Conservation (phyloP, 1,284 basidiomycete species). For the Apiotrichum siamense region DNA sequence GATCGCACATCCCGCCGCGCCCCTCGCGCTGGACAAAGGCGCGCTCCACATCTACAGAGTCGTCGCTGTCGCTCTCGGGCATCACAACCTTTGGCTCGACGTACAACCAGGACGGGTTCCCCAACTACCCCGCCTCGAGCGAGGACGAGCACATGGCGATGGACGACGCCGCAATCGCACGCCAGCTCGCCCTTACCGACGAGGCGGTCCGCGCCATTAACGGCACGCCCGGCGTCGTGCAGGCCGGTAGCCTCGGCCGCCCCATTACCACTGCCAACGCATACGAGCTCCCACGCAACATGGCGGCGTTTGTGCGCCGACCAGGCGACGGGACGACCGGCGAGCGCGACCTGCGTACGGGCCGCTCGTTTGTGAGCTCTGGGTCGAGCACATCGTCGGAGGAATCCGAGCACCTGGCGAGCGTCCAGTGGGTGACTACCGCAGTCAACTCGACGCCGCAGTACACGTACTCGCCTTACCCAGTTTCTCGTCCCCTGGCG, state of each 20-base stretch:
- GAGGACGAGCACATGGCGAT: slow-evolving; percentile 20
- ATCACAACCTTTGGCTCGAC: slow-evolving; percentile 32
- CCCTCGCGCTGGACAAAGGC: slow-evolving; percentile 20
- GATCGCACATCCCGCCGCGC: background rate
- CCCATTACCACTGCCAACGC: slow-evolving; percentile 12
- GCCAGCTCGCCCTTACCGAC: slow-evolving; percentile 36
- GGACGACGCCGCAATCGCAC: slow-evolving; percentile 18
- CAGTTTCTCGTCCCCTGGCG: background rate
- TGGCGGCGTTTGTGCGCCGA: slow-evolving; percentile 18
- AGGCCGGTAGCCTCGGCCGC: slow-evolving; percentile 19
- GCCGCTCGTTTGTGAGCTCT: slow-evolving; percentile 17
- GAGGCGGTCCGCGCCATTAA: slow-evolving; percentile 41
- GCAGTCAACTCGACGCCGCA: slow-evolving; percentile 21
- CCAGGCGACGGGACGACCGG: background rate
- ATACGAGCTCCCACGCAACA: slow-evolving; percentile 18
- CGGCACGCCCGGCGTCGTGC: slow-evolving; percentile 35
- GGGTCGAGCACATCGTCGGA: slow-evolving; percentile 37
- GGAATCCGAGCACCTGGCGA: slow-evolving; percentile 40
- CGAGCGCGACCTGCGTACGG: slow-evolving; percentile 15
- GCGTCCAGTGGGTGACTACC: slow-evolving; percentile 40
- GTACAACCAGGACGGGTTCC: slow-evolving; percentile 43
- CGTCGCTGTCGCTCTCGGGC: slow-evolving; percentile 22
- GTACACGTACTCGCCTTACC: background rate
- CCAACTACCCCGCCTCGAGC: slow-evolving; percentile 17
- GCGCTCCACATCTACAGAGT: slow-evolving; percentile 34